Evolutionary conservation across 257 asterid species (phyloP).

Genomic region (Solanum chiquidenum): DNA sequence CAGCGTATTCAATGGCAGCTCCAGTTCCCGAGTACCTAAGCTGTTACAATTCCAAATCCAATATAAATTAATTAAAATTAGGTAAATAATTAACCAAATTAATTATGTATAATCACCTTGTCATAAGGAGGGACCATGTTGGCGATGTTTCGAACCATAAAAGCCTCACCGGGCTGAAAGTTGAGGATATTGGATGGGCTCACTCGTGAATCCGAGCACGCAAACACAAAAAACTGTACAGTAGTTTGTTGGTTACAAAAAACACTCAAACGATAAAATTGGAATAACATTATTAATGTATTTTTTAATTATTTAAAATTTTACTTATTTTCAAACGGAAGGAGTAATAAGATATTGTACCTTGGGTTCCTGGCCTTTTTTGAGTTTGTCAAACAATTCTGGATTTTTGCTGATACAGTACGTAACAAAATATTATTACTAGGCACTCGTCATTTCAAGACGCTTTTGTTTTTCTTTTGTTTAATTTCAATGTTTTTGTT

Average conservation of each 20-base stretch:
- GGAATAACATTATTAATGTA: too few relatives aligned
- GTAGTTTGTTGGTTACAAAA: accelerated
- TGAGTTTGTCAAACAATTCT: conserved; percentile 47
- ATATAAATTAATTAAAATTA: not conserved
- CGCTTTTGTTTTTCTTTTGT: not conserved
- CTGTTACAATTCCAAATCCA: conserved; percentile 24
- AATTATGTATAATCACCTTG: conserved; percentile 25
- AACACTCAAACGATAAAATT: too few relatives aligned
- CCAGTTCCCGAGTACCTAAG: conserved; percentile 59
- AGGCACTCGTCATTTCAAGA: not conserved
- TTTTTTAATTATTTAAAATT: too few relatives aligned
- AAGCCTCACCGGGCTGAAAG: conserved; percentile 59
- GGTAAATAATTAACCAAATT: not conserved
- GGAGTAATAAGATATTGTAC: conserved; percentile 10
- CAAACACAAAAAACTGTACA: conserved; percentile 45
- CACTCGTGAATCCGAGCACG: conserved; percentile 57
- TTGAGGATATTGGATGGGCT: conserved; percentile 47
- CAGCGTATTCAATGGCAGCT: conserved; percentile 74
- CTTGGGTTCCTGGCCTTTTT: conserved; percentile 86
- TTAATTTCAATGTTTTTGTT: not conserved
- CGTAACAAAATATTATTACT: not conserved
- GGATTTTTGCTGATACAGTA: conserved; percentile 47
- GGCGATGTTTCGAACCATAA: conserved; percentile 46
- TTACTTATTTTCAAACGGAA: too few relatives aligned
- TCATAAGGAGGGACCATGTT: conserved; percentile 61